These are phyloP conservation scores for Xanthoconium purpureum DNA, from an alignment of 768 basidiomycete genomes.

Conservation along the genomic window DNA sequence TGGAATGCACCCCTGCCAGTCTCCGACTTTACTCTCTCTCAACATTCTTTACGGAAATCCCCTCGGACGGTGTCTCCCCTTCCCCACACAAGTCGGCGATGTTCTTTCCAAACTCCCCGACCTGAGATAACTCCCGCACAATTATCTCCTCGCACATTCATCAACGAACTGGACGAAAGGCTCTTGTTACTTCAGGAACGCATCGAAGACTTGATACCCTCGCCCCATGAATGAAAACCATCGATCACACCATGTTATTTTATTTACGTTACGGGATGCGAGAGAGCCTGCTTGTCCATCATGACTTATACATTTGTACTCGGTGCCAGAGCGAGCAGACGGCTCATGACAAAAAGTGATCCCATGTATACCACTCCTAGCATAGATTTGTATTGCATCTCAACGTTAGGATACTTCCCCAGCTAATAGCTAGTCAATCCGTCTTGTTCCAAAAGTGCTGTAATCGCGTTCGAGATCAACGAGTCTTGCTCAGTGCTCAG, in stretches of 20 bases:
- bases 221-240: not conserved
- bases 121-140: not conserved
- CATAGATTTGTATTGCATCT: constrained; percentile 19
- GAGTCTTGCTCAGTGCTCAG: constrained; percentile 47
- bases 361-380: constrained; percentile 5
- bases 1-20: constrained; percentile 34
- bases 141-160: constrained; percentile 18
- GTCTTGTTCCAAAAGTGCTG: constrained; percentile 38
- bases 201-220: not conserved
- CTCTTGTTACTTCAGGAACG: constrained; percentile 16
- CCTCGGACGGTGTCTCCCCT: not conserved
- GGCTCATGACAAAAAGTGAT: not conserved
- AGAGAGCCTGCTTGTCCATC: not conserved
- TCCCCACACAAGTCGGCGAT: not conserved
- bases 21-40: constrained; percentile 1
- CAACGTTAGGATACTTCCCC: not conserved
- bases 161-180: constrained; percentile 19
- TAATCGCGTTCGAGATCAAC: constrained; percentile 49
- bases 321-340: not conserved
- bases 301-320: constrained; percentile 13
- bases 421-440: constrained; percentile 23
- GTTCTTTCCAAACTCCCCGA: not conserved
- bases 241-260: not conserved
- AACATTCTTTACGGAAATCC: not conserved
- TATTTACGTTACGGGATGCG: not conserved